Evolutionary conservation across 768 basidiomycete genomes (phyloP).

Genomic region (Leucocoprinus sp.): DNA sequence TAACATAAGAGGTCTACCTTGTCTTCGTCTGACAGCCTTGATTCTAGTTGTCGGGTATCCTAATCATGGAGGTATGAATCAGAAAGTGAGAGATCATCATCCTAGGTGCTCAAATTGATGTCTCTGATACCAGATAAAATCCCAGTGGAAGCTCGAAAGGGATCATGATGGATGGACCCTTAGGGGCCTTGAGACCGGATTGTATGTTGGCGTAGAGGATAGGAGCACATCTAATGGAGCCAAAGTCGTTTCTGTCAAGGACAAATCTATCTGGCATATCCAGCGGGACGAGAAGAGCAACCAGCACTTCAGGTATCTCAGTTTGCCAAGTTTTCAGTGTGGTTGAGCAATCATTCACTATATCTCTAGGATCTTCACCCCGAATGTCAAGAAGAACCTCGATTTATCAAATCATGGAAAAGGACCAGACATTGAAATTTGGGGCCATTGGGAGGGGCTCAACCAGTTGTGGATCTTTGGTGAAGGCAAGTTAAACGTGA

Average conservation of each 20-base stretch:
- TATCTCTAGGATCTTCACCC: constrained; percentile 28
- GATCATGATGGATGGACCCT: constrained; percentile 20
- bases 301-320: constrained; percentile 17
- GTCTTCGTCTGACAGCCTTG: not conserved
- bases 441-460: constrained; percentile 30
- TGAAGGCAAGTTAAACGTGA: no score
- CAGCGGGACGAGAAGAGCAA: constrained; percentile 22
- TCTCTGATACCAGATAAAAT: not conserved
- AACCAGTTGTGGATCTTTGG: constrained; percentile 30
- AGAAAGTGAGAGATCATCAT: constrained; percentile 24
- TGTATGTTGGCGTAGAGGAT: constrained; percentile 23
- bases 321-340: constrained; percentile 11
- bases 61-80: constrained; percentile 28
- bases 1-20: not conserved
- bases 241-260: constrained; percentile 20
- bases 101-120: not conserved
- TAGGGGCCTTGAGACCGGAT: constrained; percentile 22
- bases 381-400: constrained; percentile 25
- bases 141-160: constrained; percentile 29
- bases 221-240: constrained; percentile 17
- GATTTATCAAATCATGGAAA: constrained; percentile 35
- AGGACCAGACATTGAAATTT: constrained; percentile 35
- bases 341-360: not conserved
- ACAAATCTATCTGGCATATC: constrained; percentile 30
- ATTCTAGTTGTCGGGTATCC: not conserved